These are phyloP conservation scores for Bertia moriformis DNA, from an alignment of 2,329 filamentous ascomycete genomes.

Conservation along the genomic window DNA sequence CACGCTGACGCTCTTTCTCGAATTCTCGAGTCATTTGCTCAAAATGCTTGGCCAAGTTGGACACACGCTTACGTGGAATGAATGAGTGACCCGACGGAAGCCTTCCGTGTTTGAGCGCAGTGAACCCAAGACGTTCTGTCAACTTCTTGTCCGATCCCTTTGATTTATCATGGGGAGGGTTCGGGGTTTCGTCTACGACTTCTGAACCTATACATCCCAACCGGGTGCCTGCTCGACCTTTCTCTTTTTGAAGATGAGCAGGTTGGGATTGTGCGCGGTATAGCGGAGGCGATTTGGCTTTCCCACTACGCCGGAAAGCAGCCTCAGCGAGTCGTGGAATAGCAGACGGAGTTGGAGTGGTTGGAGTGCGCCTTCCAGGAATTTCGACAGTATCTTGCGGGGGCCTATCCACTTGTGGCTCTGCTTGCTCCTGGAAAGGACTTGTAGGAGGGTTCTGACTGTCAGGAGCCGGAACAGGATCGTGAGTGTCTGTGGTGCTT, in stretches of 20 bases:
- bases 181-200: background rate
- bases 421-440: too few relatives aligned
- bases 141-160: constrained; percentile 58
- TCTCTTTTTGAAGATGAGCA: background rate
- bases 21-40: constrained; percentile 95
- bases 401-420: too few relatives aligned
- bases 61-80: constrained; percentile 79
- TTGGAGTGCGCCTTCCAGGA: too few relatives aligned
- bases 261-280: background rate
- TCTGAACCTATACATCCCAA: background rate
- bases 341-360: background rate
- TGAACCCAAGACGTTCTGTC: constrained; percentile 52
- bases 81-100: constrained; percentile 49
- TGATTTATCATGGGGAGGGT: constrained; percentile 11
- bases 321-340: background rate
- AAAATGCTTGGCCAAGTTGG: constrained; percentile 85
- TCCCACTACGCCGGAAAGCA: background rate
- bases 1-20: constrained; percentile 79
- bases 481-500: too few relatives aligned
- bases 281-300: background rate
- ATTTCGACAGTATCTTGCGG: too few relatives aligned
- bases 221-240: background rate
- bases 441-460: too few relatives aligned
- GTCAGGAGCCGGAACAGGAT: too few relatives aligned
- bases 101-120: constrained; percentile 42